Evolutionary conservation across 257 asterid genomes (phyloP).

Genomic region (Agastache rugosa): DNA sequence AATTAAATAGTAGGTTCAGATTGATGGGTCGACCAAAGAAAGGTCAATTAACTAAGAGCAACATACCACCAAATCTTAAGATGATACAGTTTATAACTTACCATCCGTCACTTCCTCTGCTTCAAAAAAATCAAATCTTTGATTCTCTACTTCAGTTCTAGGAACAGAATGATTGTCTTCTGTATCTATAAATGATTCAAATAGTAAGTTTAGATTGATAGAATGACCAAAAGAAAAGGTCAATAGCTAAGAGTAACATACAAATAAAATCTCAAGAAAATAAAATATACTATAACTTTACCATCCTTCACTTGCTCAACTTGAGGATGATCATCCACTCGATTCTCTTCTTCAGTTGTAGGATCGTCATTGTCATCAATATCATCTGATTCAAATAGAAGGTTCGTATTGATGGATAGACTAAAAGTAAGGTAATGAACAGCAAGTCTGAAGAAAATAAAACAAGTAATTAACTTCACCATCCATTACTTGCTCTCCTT

Average conservation of each 20-base stretch:
- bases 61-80: neutral
- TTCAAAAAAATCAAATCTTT: neutral
- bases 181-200: neutral
- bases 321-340: neutral
- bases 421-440: neutral
- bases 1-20: no score
- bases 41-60: neutral
- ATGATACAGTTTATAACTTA: neutral
- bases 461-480: neutral
- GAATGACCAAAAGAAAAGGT: neutral
- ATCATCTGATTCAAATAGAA: constrained; percentile 1
- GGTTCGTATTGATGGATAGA: neutral
- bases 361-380: neutral
- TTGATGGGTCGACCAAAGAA: no score
- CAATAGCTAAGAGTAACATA: neutral
- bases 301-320: neutral
- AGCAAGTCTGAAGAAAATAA: neutral
- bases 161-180: neutral
- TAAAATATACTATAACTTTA: neutral
- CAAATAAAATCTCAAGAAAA: neutral
- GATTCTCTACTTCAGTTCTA: neutral
- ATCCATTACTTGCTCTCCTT: neutral
- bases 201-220: neutral
- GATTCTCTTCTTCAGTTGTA: neutral
- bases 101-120: neutral